These are phyloP conservation scores for Senna tora DNA, from an alignment of 306 rosid species.

Conservation along the genomic window DNA sequence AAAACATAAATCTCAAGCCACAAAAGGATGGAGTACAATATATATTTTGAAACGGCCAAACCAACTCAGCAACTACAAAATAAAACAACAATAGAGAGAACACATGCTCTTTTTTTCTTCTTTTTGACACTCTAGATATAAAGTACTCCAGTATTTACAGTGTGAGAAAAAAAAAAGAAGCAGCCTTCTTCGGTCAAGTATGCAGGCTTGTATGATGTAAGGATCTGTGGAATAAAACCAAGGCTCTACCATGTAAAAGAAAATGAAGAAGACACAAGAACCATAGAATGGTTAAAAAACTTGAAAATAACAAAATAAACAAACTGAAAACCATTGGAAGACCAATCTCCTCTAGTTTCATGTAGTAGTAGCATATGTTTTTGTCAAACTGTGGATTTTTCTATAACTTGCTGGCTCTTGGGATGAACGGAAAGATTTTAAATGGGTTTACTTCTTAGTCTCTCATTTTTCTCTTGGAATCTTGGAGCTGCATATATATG, in stretches of 20 bases:
- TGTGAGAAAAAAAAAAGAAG: conserved; percentile 39
- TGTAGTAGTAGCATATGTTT: conserved; percentile 39
- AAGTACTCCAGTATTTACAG: conserved; percentile 66
- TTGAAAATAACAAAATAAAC: conserved; percentile 42
- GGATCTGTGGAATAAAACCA: conserved; percentile 39
- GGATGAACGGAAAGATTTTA: conserved; percentile 32
- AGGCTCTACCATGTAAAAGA: conserved; percentile 31
- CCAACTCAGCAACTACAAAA: conserved; percentile 16
- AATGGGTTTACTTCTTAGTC: conserved; percentile 55
- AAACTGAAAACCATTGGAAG: conserved; percentile 46
- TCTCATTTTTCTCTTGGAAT: conserved; percentile 60
- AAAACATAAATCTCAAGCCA: conserved; percentile 11
- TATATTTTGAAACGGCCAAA: background rate
- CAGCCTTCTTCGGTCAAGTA: conserved; percentile 48
- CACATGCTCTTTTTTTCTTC: conserved; percentile 22
- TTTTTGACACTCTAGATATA: conserved; percentile 53
- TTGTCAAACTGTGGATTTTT: conserved; percentile 49
- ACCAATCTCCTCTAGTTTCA: conserved; percentile 45
- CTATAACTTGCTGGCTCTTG: conserved; percentile 37
- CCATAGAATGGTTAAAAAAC: conserved; percentile 45
- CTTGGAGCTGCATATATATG: conserved; percentile 54
- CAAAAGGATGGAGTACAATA: background rate
- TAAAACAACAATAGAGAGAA: conserved; percentile 37
- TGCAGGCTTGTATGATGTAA: conserved; percentile 55
- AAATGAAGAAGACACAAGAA: conserved; percentile 42